A percentile compares a stretch with the other conserved stretches of the same genome.
Evolutionary conservation across 768 basidiomycete species (phyloP).

Genomic region (Termitomyces sp.): DNA sequence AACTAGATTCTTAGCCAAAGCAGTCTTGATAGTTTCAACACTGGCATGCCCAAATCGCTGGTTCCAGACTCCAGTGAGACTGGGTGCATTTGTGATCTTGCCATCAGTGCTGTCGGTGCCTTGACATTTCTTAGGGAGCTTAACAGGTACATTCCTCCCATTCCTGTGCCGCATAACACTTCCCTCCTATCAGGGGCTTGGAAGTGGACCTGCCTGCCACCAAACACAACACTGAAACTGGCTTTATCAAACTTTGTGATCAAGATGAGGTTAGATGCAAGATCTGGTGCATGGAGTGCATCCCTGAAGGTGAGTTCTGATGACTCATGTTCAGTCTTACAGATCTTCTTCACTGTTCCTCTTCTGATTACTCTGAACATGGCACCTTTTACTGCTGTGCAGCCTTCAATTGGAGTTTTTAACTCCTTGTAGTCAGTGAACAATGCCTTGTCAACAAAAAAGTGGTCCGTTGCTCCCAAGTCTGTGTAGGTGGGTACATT

Average conservation of each 20-base stretch:
- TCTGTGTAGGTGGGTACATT: neutral
- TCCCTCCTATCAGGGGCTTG: neutral
- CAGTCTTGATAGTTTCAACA: neutral
- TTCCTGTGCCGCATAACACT: neutral
- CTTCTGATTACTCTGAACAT: too few relatives aligned
- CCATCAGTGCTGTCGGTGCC: neutral
- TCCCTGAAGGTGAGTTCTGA: too few relatives aligned
- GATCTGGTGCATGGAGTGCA: neutral
- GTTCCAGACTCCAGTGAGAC: neutral
- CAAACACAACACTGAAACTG: too few relatives aligned
- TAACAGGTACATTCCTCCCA: neutral
- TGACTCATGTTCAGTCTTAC: neutral
- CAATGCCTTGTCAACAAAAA: neutral
- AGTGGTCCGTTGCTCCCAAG: neutral
- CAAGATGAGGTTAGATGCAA: neutral
- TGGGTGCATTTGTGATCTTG: neutral
- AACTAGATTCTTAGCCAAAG: neutral
- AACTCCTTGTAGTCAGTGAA: neutral
- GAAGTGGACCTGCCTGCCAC: neutral
- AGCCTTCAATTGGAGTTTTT: neutral
- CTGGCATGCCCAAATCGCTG: neutral
- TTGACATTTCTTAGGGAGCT: neutral
- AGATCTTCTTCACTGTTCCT: too few relatives aligned
- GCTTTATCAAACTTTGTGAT: too few relatives aligned
- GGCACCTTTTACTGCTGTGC: too few relatives aligned